Percentiles rank a stretch among this genome's conserved stretches.
phyloP scores from a whole-genome alignment of 345 rosid species.

The Turnera subulata region DNA sequence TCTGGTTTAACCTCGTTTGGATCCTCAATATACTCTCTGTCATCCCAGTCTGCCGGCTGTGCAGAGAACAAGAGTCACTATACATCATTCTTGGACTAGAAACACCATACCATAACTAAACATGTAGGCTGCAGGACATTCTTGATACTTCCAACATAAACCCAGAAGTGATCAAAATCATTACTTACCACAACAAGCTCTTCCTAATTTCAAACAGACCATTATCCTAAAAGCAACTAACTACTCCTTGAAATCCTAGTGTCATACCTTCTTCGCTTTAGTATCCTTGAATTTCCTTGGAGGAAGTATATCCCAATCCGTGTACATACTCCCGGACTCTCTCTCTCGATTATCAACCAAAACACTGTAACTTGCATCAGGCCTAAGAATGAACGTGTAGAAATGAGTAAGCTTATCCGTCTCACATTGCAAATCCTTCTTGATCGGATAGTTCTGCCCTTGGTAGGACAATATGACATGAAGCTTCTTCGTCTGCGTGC shows the following conservation, averaged over 20 bases:
- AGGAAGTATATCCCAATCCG: slow-evolving; percentile 95
- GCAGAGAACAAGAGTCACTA: background rate
- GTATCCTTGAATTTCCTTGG: slow-evolving; percentile 70
- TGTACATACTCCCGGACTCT: slow-evolving; percentile 86
- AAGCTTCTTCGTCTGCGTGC: slow-evolving; percentile 85
- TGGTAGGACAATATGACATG: slow-evolving; percentile 85
- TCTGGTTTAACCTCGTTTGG: slow-evolving; percentile 74
- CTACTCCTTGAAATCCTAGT: background rate
- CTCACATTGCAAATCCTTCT: slow-evolving; percentile 87
- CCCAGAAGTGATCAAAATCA: background rate
- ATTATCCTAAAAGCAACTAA: too few species aligned
- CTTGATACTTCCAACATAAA: too few species aligned
- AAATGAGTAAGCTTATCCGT: slow-evolving; percentile 90
- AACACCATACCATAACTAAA: too few species aligned
- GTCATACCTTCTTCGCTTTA: slow-evolving; percentile 70
- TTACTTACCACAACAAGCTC: too few species aligned
- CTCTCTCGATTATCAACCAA: slow-evolving; percentile 81
- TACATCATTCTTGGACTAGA: too few species aligned
- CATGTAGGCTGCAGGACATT: too few species aligned
- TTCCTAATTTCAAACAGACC: too few species aligned
- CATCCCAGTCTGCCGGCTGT: slow-evolving; percentile 96
- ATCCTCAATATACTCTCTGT: slow-evolving; percentile 81
- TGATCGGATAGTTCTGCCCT: slow-evolving; percentile 89
- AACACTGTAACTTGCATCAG: slow-evolving; percentile 82
- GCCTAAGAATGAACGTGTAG: slow-evolving; percentile 89